These are phyloP conservation scores for Aaosphaeria pasadenensis DNA, from an alignment of 2,329 filamentous ascomycete species.

Conservation along the genomic window DNA sequence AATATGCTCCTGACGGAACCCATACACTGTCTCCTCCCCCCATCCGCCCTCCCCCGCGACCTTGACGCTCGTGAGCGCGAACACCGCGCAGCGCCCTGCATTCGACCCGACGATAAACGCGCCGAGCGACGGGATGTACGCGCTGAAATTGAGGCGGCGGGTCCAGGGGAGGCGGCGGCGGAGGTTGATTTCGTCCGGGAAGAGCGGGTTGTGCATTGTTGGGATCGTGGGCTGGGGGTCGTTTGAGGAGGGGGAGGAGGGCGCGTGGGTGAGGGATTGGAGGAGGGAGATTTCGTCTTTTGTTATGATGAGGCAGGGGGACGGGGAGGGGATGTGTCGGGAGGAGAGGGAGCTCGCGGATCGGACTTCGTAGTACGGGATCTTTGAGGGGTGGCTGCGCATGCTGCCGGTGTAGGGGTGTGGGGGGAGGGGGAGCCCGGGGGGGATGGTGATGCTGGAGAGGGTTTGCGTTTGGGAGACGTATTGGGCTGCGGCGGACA, in stretches of 20 bases:
- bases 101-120: slow-evolving; percentile 65
- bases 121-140: slow-evolving; percentile 67
- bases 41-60: slow-evolving; percentile 34
- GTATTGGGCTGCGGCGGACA: neutral
- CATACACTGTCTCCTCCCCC: slow-evolving; percentile 23
- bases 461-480: too few relatives aligned
- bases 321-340: neutral
- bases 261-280: slow-evolving; percentile 26
- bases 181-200: slow-evolving; percentile 6
- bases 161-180: slow-evolving; percentile 5
- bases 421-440: neutral
- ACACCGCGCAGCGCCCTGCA: slow-evolving; percentile 62
- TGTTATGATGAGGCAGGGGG: slow-evolving; percentile 41
- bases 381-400: too few relatives aligned
- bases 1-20: slow-evolving; percentile 56
- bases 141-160: slow-evolving; percentile 58
- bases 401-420: slow-evolving; percentile 7
- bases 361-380: too few relatives aligned
- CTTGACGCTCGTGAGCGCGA: slow-evolving; percentile 52
- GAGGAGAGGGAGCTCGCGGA: neutral
- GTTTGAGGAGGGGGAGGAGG: neutral
- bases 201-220: slow-evolving; percentile 37
- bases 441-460: too few relatives aligned
- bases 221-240: slow-evolving; percentile 14
- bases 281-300: slow-evolving; percentile 44